Conservation (phyloP, 352 stramenopile species). For the Blastocystis sp. region DNA sequence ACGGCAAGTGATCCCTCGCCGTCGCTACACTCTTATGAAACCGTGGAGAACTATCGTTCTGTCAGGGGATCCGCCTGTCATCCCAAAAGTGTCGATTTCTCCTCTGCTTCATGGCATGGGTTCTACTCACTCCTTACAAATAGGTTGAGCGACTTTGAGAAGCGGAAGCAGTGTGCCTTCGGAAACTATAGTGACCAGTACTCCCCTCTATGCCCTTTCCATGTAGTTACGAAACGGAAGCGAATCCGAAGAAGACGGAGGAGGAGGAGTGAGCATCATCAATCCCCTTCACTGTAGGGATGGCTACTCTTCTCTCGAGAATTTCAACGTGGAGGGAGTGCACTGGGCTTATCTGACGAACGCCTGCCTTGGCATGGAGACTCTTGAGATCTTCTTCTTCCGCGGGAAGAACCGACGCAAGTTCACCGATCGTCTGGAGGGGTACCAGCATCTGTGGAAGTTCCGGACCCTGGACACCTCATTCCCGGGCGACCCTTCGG, state of each 20-base stretch:
- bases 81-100: slow-evolving; percentile 16
- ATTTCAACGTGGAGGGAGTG: slow-evolving; percentile 37
- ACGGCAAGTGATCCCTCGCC: too few relatives aligned
- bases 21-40: neutral
- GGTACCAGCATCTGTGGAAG: slow-evolving; percentile 50
- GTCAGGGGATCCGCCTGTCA: neutral
- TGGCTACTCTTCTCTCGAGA: neutral
- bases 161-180: slow-evolving; percentile 20
- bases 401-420: neutral
- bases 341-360: slow-evolving; percentile 43
- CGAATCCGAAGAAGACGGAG: neutral
- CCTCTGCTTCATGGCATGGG: neutral
- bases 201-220: slow-evolving; percentile 11
- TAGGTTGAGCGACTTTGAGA: slow-evolving; percentile 46
- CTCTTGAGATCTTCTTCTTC: neutral
- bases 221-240: too few relatives aligned
- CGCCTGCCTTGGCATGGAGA: neutral
- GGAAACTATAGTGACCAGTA: slow-evolving; percentile 4
- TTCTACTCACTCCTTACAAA: neutral
- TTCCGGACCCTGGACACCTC: neutral
- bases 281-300: neutral
- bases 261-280: neutral
- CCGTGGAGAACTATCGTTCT: neutral
- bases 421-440: slow-evolving; percentile 9
- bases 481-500: neutral